Base-by-base conservation (phyloP, 352 stramenopile species). In the Halophytophthora batemanensis region DNA sequence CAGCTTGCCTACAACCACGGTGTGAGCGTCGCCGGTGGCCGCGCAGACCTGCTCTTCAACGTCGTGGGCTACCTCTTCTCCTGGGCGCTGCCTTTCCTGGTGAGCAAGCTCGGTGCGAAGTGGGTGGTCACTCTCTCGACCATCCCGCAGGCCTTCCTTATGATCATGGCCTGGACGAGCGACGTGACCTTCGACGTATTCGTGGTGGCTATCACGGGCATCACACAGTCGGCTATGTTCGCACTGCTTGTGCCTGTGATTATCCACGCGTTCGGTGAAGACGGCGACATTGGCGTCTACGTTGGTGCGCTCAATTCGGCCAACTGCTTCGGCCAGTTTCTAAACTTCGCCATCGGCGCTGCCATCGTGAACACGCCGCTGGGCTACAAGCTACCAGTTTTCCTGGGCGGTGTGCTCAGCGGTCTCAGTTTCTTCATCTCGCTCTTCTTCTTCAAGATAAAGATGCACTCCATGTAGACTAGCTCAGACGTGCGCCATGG, bases 271-370 rank as follows among this genome's bases (percentile, higher is more conserved):
- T 73, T 82, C 23, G 78, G 78, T 6, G 45, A 66, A 1, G 62
- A 64, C 0, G 56, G 56, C 8, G 61, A 79, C 12, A 73, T 87
- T 17, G 78, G 78, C 4, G 69, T 89, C 40, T 87, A 80, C 52
- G 71, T 85, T 6, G 78, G 78, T 1, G 75, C 75, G 6, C 56
- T 90, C 47, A 90, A 87, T 59, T 87, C 75, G n/a, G 73, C 78
- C 7, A 81, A 81, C 37, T 86, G 73, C 58, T 64, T 82, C 6
- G 79, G 79, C 7, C 76, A 87, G 28, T 19, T 90, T 15, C 56
- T 87, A 29, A 90, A 90, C 65, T 90, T 83, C 41, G 58, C 66
- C 0, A 58, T 82, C 22, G 71, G 71, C 2, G 66, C 75, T 1
- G 69, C 53, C 7, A 40, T 90, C 2, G 76, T 86, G 3, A 66